Evolutionary conservation across 805 yeast species (phyloP), one percentile per base, ranked within the genome.

Genomic region (Danielia reshetovae): DNA sequence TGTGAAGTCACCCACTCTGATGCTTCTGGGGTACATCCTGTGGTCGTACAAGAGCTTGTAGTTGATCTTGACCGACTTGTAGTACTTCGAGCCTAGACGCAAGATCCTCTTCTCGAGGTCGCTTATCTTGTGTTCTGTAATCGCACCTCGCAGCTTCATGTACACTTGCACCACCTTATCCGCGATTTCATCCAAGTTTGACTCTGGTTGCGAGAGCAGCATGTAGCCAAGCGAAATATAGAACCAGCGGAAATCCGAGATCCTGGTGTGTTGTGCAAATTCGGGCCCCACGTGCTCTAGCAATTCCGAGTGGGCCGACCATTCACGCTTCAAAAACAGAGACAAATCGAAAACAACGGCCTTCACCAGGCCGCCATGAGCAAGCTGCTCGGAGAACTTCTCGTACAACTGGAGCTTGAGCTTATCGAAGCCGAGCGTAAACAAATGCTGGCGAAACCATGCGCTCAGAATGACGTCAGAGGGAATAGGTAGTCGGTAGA

Each of bases 401-500:
- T 56, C 56, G 46, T 65, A 65, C 4, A 60, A 46, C 29, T 53
- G 54, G 8, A 65, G 49, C 24, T 60, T 45, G 26, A 65, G 42
- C 19, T 57, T 49, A 33, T 65, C 68, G 24, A 52, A 51, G 5
- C 71, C 71, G 10, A 62, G 38, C 29, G 49, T 46, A 35, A 52
- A 56, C n/a, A 63, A 45, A 39, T 64, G 69, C 29, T 54, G 52
- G 31, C 58, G 48, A 27, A 57, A 37, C 65, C 62, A 60, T 4
- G 62, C 48, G 25, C 22, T 19, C 22, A 19, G 22, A 7, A 19
- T 7, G 9, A 19, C 22, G 9, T 19, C 22, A 9, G 22, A 19
- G 9, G 22, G 9, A 7, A 19, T 9, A 7, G 22, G 22, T 19
- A 9, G 9, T 9, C 9, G 7, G 22, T 19, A 19, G n/a, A n/a